Conservation (phyloP, 306 rosid genomes). For the Betula pendula region DNA sequence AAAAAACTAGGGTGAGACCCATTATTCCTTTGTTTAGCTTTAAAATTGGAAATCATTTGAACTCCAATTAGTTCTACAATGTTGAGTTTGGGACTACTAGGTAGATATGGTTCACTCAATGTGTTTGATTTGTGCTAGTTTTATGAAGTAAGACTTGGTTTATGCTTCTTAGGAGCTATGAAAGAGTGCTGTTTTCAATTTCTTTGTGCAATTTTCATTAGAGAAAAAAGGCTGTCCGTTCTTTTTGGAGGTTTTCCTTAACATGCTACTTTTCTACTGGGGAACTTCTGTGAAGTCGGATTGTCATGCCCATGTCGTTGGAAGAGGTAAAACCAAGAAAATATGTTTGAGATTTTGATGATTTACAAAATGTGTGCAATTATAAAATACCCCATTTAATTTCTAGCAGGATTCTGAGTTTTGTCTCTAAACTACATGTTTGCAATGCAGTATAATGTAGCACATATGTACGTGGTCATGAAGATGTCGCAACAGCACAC, state of each 20-base stretch:
- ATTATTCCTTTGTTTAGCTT: not conserved
- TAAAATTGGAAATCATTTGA: not conserved
- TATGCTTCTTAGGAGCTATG: not conserved
- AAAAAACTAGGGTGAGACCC: too few species aligned
- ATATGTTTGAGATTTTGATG: not conserved
- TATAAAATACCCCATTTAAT: not conserved
- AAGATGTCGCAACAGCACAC: constrained; percentile 55
- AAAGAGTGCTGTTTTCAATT: not conserved
- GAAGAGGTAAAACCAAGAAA: constrained; percentile 41
- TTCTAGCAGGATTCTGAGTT: not conserved
- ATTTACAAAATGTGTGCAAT: not conserved
- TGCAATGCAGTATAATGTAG: constrained; percentile 41
- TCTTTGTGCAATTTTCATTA: not conserved
- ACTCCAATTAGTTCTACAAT: not conserved
- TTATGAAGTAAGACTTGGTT: not conserved
- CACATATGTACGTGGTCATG: constrained; percentile 43
- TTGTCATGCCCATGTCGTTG: constrained; percentile 45
- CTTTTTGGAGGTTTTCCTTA: constrained; percentile 28
- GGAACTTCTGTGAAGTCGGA: constrained; percentile 41
- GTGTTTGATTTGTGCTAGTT: not conserved
- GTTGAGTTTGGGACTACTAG: not conserved
- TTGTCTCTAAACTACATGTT: not conserved
- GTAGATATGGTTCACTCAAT: not conserved
- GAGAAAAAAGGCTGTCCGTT: not conserved
- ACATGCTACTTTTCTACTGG: constrained; percentile 12